Percentiles rank a stretch among this genome's conserved stretches.
These are phyloP conservation scores for Lepidium aucheri DNA, from an alignment of 345 rosid species.

Conservation along the genomic window DNA sequence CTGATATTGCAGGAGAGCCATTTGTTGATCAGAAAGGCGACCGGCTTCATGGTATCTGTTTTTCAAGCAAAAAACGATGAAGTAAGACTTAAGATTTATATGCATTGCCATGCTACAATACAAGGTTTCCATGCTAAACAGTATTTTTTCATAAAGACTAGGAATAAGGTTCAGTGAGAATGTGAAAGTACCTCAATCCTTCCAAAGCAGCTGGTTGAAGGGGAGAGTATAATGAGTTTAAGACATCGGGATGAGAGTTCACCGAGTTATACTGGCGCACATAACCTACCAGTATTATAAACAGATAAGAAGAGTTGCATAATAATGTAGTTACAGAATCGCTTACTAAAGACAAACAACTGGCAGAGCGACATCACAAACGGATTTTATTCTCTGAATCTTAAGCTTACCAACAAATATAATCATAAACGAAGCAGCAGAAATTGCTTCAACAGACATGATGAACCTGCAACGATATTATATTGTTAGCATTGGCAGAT, in stretches of 20 bases:
- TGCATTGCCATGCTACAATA: neutral
- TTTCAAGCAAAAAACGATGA: neutral
- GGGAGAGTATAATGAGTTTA: conserved; percentile 90
- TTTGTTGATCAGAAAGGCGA: conserved; percentile 96
- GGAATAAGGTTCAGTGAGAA: neutral
- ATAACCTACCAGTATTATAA: conserved; percentile 46
- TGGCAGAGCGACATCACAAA: neutral
- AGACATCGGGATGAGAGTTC: conserved; percentile 90
- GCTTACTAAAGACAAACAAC: neutral
- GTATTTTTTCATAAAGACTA: neutral
- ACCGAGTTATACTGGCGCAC: conserved; percentile 78
- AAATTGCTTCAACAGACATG: conserved; percentile 77
- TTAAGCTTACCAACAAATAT: conserved; percentile 69
- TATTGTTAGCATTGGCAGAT: neutral
- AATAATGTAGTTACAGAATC: neutral
- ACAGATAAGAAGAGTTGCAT: conserved; percentile 4
- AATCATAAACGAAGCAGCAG: conserved; percentile 73
- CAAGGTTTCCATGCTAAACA: neutral
- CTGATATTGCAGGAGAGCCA: conserved; percentile 96
- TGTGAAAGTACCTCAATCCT: conserved; percentile 63
- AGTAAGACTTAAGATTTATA: neutral
- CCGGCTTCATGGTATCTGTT: conserved; percentile 74
- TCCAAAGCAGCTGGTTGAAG: conserved; percentile 91
- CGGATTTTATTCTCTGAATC: neutral
- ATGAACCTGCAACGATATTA: conserved; percentile 55